These are phyloP conservation scores for Pseudogymnoascus pannorum DNA, from an alignment of 2,329 filamentous ascomycete genomes.

Conservation along the genomic window DNA sequence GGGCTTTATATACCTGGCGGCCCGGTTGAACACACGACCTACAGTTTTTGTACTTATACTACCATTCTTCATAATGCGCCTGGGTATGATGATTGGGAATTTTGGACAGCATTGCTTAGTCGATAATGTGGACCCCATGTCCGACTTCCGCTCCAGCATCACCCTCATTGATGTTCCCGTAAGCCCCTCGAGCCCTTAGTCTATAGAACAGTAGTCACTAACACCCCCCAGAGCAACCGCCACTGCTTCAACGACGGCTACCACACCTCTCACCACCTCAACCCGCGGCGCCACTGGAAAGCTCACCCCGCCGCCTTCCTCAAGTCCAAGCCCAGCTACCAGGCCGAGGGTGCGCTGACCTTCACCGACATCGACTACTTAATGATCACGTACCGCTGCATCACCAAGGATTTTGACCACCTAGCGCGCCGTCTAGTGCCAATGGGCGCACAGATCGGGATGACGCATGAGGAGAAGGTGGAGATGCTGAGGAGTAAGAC, in stretches of 20 bases:
- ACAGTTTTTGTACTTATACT: constrained; percentile 59
- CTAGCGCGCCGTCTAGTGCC: constrained; percentile 67
- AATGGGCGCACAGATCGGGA: constrained; percentile 61
- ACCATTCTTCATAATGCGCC: constrained; percentile 57
- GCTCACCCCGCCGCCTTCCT: constrained; percentile 71
- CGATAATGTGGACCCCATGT: constrained; percentile 65
- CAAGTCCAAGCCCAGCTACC: constrained; percentile 59
- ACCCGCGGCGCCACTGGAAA: constrained; percentile 72
- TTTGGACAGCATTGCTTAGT: constrained; percentile 82
- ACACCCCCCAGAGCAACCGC: constrained; percentile 57
- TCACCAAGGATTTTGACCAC: constrained; percentile 64
- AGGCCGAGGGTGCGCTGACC: constrained; percentile 60
- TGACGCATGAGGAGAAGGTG: constrained; percentile 57
- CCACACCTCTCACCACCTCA: constrained; percentile 74
- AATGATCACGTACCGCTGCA: constrained; percentile 61
- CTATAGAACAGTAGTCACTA: constrained; percentile 13
- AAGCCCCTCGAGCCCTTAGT: constrained; percentile 30
- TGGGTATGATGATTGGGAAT: constrained; percentile 74
- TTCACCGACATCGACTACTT: constrained; percentile 79
- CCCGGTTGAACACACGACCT: constrained; percentile 38
- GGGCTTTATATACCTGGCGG: constrained; percentile 46
- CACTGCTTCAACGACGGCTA: constrained; percentile 80
- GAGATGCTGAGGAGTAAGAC: constrained; percentile 59
- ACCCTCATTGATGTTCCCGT: constrained; percentile 73
- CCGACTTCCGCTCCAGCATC: constrained; percentile 71